Base-by-base conservation (phyloP, 257 asterid species). In the Pogostemon cablin region DNA sequence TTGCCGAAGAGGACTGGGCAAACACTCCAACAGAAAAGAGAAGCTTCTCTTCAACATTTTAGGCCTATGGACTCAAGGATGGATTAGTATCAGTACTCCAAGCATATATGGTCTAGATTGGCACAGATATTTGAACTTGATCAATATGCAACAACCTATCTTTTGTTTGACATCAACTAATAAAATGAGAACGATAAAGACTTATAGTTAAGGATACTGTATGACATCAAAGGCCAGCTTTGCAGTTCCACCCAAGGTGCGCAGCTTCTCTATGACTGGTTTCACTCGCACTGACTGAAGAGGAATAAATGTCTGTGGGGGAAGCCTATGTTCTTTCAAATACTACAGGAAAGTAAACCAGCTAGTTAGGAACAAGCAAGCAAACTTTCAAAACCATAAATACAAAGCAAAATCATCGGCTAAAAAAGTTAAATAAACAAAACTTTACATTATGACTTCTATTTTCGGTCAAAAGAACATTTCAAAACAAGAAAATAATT, bases 281-380 rank as follows among this genome's bases (percentile, higher is more conserved):
- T 86, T 89, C 75, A 95, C 96, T 64, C 99, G 96, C 75, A 95
- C 96, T 11, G 98, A 87, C 76, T 78, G 84, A 75, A 91, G 97
- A 73, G 99, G 99, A 73, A 95, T 95, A 81, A 95, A 95, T 62
- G 98, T 95, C 85, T 86, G 97, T 62, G 99, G 98, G 67, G 99
- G 98, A 74, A 95, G 98, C 88, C 95, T 85, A 76, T 95, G 99
- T 81, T 91, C 97, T 79, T 95, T 95, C 85, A 91, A 72, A 84
- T 95, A 95, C 99, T 95, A 92, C 50, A 79, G 68, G 64, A 66
- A 80, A 73, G 77, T 57, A 80, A 76, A 67, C 35, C 17, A 37
- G 59, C 35, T 48, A 59, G 74, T 80, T 69, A 79, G 43, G 69
- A 76, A 55, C 70, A 50, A 42, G 60, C 39, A 71, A 62, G 12